Percentiles rank a stretch among this genome's conserved stretches.
Evolutionary conservation across 306 rosid species (phyloP).

Genomic region (Potentilla sterilis): DNA sequence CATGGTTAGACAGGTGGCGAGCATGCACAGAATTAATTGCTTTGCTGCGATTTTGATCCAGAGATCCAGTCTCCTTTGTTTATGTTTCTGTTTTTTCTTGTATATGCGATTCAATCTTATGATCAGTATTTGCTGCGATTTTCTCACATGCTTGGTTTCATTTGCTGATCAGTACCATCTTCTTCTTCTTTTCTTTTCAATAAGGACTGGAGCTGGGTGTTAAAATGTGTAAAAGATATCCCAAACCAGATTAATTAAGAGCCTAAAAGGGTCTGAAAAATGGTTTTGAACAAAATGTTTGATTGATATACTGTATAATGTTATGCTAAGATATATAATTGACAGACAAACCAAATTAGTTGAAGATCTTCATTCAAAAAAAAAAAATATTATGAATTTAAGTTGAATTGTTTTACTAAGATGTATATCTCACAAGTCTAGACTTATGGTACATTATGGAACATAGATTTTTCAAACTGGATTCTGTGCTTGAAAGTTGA

Average conservation of each 20-base stretch:
- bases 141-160: slow-evolving; percentile 14
- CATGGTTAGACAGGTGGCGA: slow-evolving; percentile 1
- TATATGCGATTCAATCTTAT: neutral
- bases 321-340: too few relatives aligned
- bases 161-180: neutral
- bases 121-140: slow-evolving; percentile 1
- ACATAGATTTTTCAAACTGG: neutral
- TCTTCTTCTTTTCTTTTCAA: neutral
- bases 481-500: neutral
- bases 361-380: too few relatives aligned
- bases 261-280: too few relatives aligned
- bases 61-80: slow-evolving; percentile 8
- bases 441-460: neutral
- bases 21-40: slow-evolving; percentile 13
- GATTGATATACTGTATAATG: neutral
- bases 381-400: neutral
- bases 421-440: too few relatives aligned
- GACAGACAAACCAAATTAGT: neutral
- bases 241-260: neutral
- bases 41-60: slow-evolving; percentile 6
- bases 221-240: neutral
- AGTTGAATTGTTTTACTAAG: too few relatives aligned
- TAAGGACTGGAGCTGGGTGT: neutral
- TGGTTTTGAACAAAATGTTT: too few relatives aligned
- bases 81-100: neutral